Conservation (phyloP, 306 rosid species). For the Gastrolobium bilobum region DNA sequence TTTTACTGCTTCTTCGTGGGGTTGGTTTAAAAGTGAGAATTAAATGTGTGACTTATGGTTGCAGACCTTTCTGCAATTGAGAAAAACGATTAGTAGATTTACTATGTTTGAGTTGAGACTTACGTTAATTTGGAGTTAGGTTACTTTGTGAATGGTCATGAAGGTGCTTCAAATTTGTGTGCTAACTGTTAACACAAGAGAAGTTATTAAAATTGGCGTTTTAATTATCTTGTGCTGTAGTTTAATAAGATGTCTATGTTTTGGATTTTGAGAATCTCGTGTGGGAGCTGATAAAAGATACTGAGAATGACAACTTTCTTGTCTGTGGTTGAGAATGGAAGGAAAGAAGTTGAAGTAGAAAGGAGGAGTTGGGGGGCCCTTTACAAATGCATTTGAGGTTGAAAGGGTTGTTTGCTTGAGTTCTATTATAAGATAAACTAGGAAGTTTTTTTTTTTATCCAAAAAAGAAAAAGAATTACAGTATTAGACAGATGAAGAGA, state of each 20-base stretch:
- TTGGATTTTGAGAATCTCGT: not conserved
- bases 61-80: constrained; percentile 15
- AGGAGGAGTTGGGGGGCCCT: not conserved
- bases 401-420: constrained; percentile 1
- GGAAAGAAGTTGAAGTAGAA: constrained; percentile 6
- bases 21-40: constrained; percentile 17
- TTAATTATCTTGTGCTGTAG: constrained; percentile 19
- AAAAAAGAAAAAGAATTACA: not conserved
- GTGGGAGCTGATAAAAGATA: not conserved
- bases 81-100: constrained; percentile 35
- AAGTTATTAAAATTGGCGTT: constrained; percentile 10
- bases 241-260: constrained; percentile 12
- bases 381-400: constrained; percentile 2
- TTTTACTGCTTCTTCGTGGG: constrained; percentile 10
- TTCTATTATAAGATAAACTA: not conserved
- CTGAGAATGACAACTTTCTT: constrained; percentile 25
- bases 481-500: constrained; percentile 15
- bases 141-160: constrained; percentile 12
- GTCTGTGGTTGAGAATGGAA: constrained; percentile 33
- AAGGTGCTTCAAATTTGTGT: constrained; percentile 3
- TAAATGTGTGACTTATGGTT: not conserved
- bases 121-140: constrained; percentile 43
- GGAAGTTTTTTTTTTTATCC: not conserved
- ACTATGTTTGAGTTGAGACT: not conserved
- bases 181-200: constrained; percentile 4